A percentile compares a stretch with the other conserved stretches of the same genome.
Conservation (phyloP, 1,284 basidiomycete species). For the Marasmius fiardii region DNA sequence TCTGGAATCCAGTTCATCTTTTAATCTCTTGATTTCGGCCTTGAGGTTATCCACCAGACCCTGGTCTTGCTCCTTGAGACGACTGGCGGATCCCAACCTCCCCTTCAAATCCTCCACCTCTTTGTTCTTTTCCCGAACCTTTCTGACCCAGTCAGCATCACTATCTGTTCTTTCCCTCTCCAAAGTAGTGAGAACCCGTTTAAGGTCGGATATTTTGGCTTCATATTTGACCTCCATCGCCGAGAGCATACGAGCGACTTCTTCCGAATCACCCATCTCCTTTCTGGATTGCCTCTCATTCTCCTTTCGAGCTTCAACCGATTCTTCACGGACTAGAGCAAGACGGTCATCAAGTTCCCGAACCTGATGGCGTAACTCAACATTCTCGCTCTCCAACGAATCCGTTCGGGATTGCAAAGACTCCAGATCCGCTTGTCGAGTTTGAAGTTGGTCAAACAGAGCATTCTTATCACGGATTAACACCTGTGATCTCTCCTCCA, state of each 20-base stretch:
- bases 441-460: constrained; percentile 82
- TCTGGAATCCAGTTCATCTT: constrained; percentile 44
- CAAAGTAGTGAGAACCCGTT: constrained; percentile 46
- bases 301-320: constrained; percentile 62
- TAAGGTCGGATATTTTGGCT: constrained; percentile 67
- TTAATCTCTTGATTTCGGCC: constrained; percentile 49
- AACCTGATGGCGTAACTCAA: constrained; percentile 83
- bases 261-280: constrained; percentile 54
- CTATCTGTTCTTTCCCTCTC: constrained; percentile 77
- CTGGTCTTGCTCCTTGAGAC: constrained; percentile 57
- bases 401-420: constrained; percentile 74
- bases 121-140: constrained; percentile 67
- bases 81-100: constrained; percentile 53
- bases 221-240: constrained; percentile 78
- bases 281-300: constrained; percentile 45
- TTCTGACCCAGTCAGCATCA: constrained; percentile 84
- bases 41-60: constrained; percentile 52
- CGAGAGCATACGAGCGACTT: constrained; percentile 75
- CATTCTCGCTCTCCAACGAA: constrained; percentile 69
- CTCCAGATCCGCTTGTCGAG: constrained; percentile 86
- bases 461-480: constrained; percentile 70
- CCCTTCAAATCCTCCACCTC: constrained; percentile 75
- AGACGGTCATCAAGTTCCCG: constrained; percentile 75
- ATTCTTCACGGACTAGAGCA: constrained; percentile 68
- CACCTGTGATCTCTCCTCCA: constrained; percentile 69